Evolutionary conservation across 2,329 filamentous ascomycete species (phyloP), one percentile per base, ranked within the genome.

Genomic region (Pyrenochaeta sp.): DNA sequence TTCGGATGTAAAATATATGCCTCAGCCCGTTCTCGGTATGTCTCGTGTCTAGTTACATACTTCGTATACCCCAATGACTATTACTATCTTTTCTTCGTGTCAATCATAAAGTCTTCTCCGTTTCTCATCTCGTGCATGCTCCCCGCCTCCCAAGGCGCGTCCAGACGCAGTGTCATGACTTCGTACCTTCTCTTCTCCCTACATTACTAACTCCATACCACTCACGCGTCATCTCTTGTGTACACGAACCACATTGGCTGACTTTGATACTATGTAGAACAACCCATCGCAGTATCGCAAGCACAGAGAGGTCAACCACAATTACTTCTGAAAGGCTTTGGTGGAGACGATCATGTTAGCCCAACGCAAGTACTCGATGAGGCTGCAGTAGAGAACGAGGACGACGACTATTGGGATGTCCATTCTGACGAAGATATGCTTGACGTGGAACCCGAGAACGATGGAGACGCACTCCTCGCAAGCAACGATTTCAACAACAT

Each of bases 371-470:
- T 62, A n/a, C 66, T 71, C 17, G 61, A 70, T 35, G 66, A 69
- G 51, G 68, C 67, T 35, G 67, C 66, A 13, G 49, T 79, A 11
- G 76, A 79, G 55, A 65, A 65, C 18, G 70, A 73, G 35, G 77
- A 79, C 42, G 74, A 78, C 35, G 75, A 78, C 37, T 79, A 79
- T 49, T 79, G 71, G 55, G 77, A 79, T 45, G 70, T 78, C 11
- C 59, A 75, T 1, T 74, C 75, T 0, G 76, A 78, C 38, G 76
- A 78, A 47, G 76, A 78, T 15, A 69, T 71, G 66, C 10, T 58
- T 26, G 63, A 67, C 14, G 36, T 35, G 8, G 61, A 61, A 7
- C 53, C 56, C n/a, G 45, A 22, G 3, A 37, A 37, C 10, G 48
- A 62, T 3, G 56, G 65, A 10, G 57, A 65, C 11, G 49, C 51